A percentile compares a stretch with the other conserved stretches of the same genome.
phyloP scores from a whole-genome alignment of 352 stramenopile genomes.

The Globisporangium polare region DNA sequence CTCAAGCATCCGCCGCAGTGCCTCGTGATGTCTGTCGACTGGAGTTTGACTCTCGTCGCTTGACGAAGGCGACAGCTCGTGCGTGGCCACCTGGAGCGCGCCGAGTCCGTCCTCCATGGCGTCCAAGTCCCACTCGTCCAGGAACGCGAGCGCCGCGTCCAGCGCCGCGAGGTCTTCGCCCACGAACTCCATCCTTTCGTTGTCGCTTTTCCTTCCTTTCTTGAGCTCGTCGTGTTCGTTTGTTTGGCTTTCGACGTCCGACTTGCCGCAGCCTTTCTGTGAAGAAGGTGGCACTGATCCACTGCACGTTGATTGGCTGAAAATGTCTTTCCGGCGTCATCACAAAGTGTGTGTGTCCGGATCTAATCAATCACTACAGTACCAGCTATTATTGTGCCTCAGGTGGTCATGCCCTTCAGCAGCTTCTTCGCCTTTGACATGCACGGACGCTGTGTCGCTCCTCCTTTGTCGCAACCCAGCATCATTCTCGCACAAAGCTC shows the following conservation, averaged over 20 bases:
- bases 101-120: slow-evolving; percentile 2
- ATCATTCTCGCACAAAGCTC: too few relatives aligned
- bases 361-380: not conserved
- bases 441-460: too few relatives aligned
- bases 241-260: too few relatives aligned
- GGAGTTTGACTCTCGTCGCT: not conserved
- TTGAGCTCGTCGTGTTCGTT: not conserved
- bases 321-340: not conserved
- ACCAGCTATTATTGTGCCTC: not conserved
- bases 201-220: not conserved
- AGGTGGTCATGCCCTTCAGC: too few relatives aligned
- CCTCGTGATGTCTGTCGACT: not conserved
- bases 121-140: slow-evolving; percentile 15
- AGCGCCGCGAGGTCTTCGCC: slow-evolving; percentile 15
- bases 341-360: not conserved
- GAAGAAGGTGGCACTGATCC: not conserved
- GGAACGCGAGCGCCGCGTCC: slow-evolving; percentile 15
- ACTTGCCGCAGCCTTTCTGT: not conserved
- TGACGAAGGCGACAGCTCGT: not conserved
- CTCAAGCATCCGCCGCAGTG: slow-evolving; percentile 3
- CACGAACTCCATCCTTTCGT: slow-evolving; percentile 7
- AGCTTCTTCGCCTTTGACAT: too few relatives aligned
- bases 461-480: too few relatives aligned
- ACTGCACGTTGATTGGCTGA: not conserved
- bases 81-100: not conserved